Percentiles rank a stretch among this genome's conserved stretches.
These are phyloP conservation scores for Teratosphaeriaceae sp. DNA, from an alignment of 2,329 filamentous ascomycete species.

Conservation along the genomic window DNA sequence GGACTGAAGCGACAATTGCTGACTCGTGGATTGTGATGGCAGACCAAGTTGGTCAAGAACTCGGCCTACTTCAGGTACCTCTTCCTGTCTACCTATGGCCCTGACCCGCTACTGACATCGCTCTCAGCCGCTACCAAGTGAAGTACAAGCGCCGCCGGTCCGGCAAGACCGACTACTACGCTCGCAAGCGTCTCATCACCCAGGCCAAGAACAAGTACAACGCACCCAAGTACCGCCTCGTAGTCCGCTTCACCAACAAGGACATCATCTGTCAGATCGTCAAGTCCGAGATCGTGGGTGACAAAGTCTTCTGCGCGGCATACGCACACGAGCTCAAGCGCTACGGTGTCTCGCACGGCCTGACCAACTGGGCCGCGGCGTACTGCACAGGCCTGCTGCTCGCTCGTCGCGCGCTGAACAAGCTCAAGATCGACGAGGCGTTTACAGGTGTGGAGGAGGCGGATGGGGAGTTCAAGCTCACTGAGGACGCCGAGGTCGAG, in stretches of 20 bases:
- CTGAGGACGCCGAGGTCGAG: constrained; percentile 86
- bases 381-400: constrained; percentile 91
- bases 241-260: constrained; percentile 77
- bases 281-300: constrained; percentile 89
- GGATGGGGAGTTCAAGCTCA: constrained; percentile 92
- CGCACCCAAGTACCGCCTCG: constrained; percentile 98
- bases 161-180: constrained; percentile 99
- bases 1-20: constrained; percentile 99
- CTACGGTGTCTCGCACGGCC: constrained; percentile 96
- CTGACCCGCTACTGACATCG: constrained; percentile 6
- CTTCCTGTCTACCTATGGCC: constrained; percentile 5
- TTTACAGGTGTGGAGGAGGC: constrained; percentile 96
- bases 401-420: constrained; percentile 92
- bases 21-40: constrained; percentile 65
- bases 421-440: constrained; percentile 89
- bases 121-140: constrained; percentile 86
- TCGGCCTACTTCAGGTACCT: constrained; percentile 97
- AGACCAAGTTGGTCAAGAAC: constrained; percentile 97
- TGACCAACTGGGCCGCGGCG: constrained; percentile 99
- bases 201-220: constrained; percentile 99
- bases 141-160: constrained; percentile 97
- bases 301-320: constrained; percentile 91
- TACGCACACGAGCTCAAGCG: constrained; percentile 97
- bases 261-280: constrained; percentile 99
- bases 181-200: constrained; percentile 98